Base-by-base conservation (phyloP, 1,284 basidiomycete species). In the Boletus sp. region DNA sequence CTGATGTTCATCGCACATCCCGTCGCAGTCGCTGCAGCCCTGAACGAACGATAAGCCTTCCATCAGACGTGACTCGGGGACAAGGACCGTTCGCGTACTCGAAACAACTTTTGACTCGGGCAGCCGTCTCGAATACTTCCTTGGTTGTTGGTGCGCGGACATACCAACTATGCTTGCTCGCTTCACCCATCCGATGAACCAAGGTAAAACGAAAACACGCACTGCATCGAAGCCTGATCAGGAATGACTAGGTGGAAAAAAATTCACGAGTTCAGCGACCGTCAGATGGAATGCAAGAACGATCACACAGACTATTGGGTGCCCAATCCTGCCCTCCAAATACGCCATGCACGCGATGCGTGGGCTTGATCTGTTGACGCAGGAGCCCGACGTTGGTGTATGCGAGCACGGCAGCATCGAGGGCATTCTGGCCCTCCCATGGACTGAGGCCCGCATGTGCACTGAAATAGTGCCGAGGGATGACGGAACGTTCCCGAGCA, bases 351-450 rank as follows among this genome's bases (percentile, higher is more conserved):
- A 89, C 77, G n/a, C 84, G 80, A 63, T 83, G 78, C 1, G 78
- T 80, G 0, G 86, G 84, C 49, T 77, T 76, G 24, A 88, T 77
- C 65, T 92, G 89, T 70, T 93, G 91, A 15, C 91, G 81, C 27
- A 92, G 77, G 3, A 82, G 82, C 2, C 86, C 84, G 35, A 92
- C 80, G 60, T 83, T 85, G 57, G 78, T 84, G 70, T 91, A 92
- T 20, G 85, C 86, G 7, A 88, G 77, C 9, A 89, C 85, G 5
- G 86, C 89, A 3, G 89, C 91, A 67, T 91, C 89, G 15, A 90
- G 77, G 1, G 90, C 89, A 63, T 92, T 92, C 63, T 76, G 78
- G 7, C 87, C 91, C 67, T 89, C 85, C 87, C 87, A 89, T 31
- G 85, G 88, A 8, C 85, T 85, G 20, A 85, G 78, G 35, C 81